Evolutionary conservation across 768 basidiomycete genomes (phyloP).

Genomic region (Russula earlei): DNA sequence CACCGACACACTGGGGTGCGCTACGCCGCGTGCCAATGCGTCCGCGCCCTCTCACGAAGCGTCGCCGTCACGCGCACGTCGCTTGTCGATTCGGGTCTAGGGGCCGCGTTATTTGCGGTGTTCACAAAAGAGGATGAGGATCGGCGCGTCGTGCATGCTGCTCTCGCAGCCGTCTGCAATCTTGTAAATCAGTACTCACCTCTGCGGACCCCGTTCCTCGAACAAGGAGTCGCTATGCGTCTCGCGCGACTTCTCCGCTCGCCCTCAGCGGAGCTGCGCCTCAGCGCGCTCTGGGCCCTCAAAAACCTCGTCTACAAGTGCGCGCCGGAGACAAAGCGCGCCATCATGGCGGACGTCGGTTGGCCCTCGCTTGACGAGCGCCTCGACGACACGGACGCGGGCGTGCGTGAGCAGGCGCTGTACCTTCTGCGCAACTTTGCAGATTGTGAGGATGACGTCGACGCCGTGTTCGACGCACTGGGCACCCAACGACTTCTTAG

Average conservation of each 20-base stretch:
- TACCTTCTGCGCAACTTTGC: conserved; percentile 59
- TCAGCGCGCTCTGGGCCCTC: conserved; percentile 78
- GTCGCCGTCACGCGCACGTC: conserved; percentile 77
- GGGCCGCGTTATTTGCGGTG: conserved; percentile 56
- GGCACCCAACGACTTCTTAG: conserved; percentile 37
- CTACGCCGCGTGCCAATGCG: conserved; percentile 80
- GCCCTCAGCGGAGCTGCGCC: conserved; percentile 45
- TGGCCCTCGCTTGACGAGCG: conserved; percentile 59
- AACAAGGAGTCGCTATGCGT: conserved; percentile 55
- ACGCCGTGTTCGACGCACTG: conserved; percentile 48
- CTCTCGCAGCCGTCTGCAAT: conserved; percentile 73
- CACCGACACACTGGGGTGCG: conserved; percentile 67
- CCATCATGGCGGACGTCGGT: conserved; percentile 58
- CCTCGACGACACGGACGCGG: conserved; percentile 42
- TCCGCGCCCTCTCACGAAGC: conserved; percentile 69
- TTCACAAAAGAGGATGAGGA: conserved; percentile 52
- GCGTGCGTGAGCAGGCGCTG: conserved; percentile 63
- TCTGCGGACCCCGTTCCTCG: conserved; percentile 58
- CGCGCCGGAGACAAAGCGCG: conserved; percentile 45
- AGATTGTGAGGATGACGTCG: conserved; percentile 54
- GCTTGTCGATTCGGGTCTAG: conserved; percentile 74
- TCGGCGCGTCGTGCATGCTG: conserved; percentile 58
- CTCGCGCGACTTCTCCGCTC: conserved; percentile 49
- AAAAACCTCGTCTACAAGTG: conserved; percentile 75
- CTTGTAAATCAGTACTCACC: conserved; percentile 83